A percentile compares a stretch with the other conserved stretches of the same genome.
phyloP scores from a whole-genome alignment of 805 yeast species.

The Kazachstania kunashirensis region DNA sequence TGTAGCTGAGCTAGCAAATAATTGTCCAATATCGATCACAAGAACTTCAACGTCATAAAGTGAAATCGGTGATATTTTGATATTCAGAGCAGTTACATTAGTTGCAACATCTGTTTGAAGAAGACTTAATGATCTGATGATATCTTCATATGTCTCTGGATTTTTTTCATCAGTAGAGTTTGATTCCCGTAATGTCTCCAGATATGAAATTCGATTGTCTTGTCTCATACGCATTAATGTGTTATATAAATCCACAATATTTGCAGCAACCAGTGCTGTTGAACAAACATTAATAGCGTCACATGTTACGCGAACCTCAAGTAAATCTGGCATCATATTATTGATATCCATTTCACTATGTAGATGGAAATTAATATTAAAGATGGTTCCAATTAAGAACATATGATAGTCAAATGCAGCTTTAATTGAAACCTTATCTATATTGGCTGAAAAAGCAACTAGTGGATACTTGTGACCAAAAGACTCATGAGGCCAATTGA shows the following conservation, averaged over 20 bases:
- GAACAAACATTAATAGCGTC: slow-evolving; percentile 50
- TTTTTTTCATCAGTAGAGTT: slow-evolving; percentile 23
- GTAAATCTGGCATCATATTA: slow-evolving; percentile 45
- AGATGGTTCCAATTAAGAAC: slow-evolving; percentile 54
- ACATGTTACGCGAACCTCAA: slow-evolving; percentile 43
- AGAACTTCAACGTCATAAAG: slow-evolving; percentile 70
- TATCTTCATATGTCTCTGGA: slow-evolving; percentile 21
- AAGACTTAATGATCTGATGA: slow-evolving; percentile 24
- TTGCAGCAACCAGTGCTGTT: slow-evolving; percentile 82
- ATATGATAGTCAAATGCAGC: slow-evolving; percentile 78
- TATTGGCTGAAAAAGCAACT: slow-evolving; percentile 49
- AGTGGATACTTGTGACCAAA: slow-evolving; percentile 49
- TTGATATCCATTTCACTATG: slow-evolving; percentile 54
- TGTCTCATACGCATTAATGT: slow-evolving; percentile 62
- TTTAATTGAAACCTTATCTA: slow-evolving; percentile 48
- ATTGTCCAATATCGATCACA: slow-evolving; percentile 46
- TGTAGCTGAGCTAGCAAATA: slow-evolving; percentile 41
- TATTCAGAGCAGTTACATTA: slow-evolving; percentile 41
- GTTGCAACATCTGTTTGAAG: slow-evolving; percentile 64
- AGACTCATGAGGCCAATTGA: slow-evolving; percentile 54
- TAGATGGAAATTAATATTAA: slow-evolving; percentile 42
- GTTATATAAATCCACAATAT: slow-evolving; percentile 65
- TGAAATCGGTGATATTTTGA: slow-evolving; percentile 76
- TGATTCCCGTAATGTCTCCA: slow-evolving; percentile 62
- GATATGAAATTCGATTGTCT: slow-evolving; percentile 63